Percentiles rank a stretch among this genome's conserved stretches.
phyloP scores from a whole-genome alignment of 2,329 filamentous ascomycete genomes.

The Ambrosiella xylebori region DNA sequence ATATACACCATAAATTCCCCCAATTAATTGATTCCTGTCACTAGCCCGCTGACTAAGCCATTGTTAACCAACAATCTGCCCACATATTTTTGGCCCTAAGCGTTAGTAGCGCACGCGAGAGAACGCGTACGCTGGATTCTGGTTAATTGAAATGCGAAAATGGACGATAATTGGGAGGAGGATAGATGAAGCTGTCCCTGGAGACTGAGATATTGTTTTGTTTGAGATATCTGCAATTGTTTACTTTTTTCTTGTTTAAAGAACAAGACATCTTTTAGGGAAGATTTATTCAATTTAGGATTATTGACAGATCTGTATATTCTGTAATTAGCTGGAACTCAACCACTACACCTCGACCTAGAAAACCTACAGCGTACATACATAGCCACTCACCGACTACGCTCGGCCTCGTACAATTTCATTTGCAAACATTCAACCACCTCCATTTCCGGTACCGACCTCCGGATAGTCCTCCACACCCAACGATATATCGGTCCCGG shows the following conservation, averaged over 20 bases:
- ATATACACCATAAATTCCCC: too few species aligned
- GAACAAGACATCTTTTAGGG: too few species aligned
- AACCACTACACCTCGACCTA: too few species aligned
- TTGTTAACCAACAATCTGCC: background rate
- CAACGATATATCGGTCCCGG: background rate
- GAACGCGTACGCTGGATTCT: slow-evolving; percentile 1
- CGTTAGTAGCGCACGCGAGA: slow-evolving; percentile 4
- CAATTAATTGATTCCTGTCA: too few species aligned
- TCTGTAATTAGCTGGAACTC: too few species aligned
- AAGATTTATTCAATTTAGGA: too few species aligned
- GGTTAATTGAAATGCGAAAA: slow-evolving; percentile 10
- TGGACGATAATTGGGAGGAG: background rate
- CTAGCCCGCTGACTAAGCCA: too few species aligned
- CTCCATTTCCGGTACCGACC: background rate
- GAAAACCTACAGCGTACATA: too few species aligned
- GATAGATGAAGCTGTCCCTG: background rate
- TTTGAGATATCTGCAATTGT: background rate
- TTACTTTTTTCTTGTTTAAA: background rate
- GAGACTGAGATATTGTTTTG: background rate
- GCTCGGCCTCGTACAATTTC: too few species aligned
- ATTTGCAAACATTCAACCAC: too few species aligned
- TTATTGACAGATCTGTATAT: too few species aligned
- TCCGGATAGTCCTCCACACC: background rate
- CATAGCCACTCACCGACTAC: too few species aligned
- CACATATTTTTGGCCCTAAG: background rate